These are phyloP conservation scores for Tardiomyces digboiensis DNA, from an alignment of 1,139 yeast species.

Conservation along the genomic window DNA sequence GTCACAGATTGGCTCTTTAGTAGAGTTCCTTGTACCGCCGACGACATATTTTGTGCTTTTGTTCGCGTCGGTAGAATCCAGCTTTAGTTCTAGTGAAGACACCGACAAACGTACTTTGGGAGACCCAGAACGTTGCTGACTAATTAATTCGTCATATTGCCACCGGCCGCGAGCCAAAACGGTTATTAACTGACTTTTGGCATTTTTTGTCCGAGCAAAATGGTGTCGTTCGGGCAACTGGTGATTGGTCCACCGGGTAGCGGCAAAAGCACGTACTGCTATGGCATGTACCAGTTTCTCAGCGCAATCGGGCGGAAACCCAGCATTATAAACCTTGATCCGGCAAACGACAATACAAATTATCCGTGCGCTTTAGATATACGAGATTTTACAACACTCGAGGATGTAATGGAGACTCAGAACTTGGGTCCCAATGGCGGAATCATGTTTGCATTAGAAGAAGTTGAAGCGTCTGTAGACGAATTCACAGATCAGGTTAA, in stretches of 20 bases:
- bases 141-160: too few relatives aligned
- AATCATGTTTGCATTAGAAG: conserved; percentile 78
- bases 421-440: conserved; percentile 94
- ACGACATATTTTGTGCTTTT: too few relatives aligned
- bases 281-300: conserved; percentile 84
- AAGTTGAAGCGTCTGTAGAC: conserved; percentile 42
- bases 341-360: conserved; percentile 80
- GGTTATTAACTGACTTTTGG: too few relatives aligned
- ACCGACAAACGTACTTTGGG: too few relatives aligned
- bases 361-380: conserved; percentile 86
- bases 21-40: conserved; percentile 2
- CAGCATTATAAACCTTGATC: conserved; percentile 78
- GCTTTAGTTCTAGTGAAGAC: too few relatives aligned
- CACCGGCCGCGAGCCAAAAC: too few relatives aligned
- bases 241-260: conserved; percentile 98
- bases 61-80: too few relatives aligned
- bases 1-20: conserved; percentile 51
- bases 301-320: conserved; percentile 90
- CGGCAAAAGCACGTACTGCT: conserved; percentile 92
- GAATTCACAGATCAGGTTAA: conserved; percentile 51
- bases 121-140: too few relatives aligned
- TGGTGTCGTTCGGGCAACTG: conserved; percentile 64
- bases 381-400: conserved; percentile 76
- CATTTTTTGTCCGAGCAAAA: too few relatives aligned
- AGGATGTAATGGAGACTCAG: conserved; percentile 83